These are phyloP conservation scores for Symmetrospora coprosmae DNA, from an alignment of 768 basidiomycete genomes.

Conservation along the genomic window DNA sequence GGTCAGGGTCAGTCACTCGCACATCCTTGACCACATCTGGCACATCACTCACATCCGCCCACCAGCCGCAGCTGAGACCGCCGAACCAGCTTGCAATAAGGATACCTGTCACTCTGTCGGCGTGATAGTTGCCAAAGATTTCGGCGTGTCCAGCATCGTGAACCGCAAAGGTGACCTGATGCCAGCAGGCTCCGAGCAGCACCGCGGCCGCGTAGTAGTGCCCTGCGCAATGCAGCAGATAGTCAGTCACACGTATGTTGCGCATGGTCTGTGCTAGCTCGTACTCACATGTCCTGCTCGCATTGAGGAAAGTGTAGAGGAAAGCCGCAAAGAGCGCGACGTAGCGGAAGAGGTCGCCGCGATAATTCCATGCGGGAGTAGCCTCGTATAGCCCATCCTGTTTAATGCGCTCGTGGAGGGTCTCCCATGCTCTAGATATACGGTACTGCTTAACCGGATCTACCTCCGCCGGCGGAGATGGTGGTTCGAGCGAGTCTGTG, in stretches of 20 bases:
- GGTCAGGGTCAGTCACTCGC: too few relatives aligned
- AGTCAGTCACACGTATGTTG: background rate
- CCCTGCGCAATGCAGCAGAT: slow-evolving; percentile 30
- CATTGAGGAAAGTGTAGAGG: slow-evolving; percentile 47
- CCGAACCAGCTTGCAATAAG: slow-evolving; percentile 73
- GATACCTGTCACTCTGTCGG: slow-evolving; percentile 66
- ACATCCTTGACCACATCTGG: slow-evolving; percentile 17
- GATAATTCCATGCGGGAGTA: slow-evolving; percentile 73
- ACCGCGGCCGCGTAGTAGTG: slow-evolving; percentile 65
- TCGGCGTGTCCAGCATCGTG: slow-evolving; percentile 95
- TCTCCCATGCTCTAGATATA: slow-evolving; percentile 22
- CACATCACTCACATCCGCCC: slow-evolving; percentile 68
- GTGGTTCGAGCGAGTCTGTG: slow-evolving; percentile 34
- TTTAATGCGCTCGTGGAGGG: slow-evolving; percentile 56
- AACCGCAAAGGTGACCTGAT: slow-evolving; percentile 78
- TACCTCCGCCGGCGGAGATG: slow-evolving; percentile 25
- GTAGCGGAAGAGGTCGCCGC: slow-evolving; percentile 74
- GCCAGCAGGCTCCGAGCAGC: slow-evolving; percentile 79
- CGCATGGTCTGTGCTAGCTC: background rate
- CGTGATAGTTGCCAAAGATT: slow-evolving; percentile 70
- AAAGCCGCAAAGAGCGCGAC: slow-evolving; percentile 49
- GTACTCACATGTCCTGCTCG: slow-evolving; percentile 19
- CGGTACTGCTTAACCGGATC: slow-evolving; percentile 26
- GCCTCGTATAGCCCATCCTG: slow-evolving; percentile 63
- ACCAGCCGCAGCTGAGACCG: slow-evolving; percentile 92